Base-by-base conservation (phyloP, 495 filamentous ascomycete genomes). In the Lasiosphaeria hispida region DNA sequence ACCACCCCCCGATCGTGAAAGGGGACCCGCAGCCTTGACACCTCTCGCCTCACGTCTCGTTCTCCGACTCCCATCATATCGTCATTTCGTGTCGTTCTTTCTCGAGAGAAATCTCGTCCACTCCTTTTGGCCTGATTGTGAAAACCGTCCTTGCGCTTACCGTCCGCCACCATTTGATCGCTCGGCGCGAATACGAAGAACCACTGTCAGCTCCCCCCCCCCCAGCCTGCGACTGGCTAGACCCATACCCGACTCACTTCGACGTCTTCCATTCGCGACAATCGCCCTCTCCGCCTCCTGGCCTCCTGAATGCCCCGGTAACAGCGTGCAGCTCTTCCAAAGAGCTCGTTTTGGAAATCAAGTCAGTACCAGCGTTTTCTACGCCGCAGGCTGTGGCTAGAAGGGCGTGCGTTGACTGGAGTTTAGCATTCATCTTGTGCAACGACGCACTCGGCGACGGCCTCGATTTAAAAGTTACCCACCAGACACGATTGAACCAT, bases 1-100 rank as follows among this genome's bases (percentile, higher is more conserved):
- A 8, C 51, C 11, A 35, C 36, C 45, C 48, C 58, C 50, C 54
- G 58, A 55, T 52, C 52, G 44, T 55, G 55, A 17, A 61, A 19
- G 33, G 55, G 53, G 58, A 59, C 59, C 65, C 63, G 58, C 62
- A 42, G 45, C 38, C 55, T 55, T 55, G 52, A 58, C 42, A 52
- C 39, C 33, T 15, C 55, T n/a, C n/a, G n/a, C 59, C 58, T 60
- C 47, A 43, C 53, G 44, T 51, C 58, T 55, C 57, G 49, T 53
- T 40, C 55, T 48, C 62, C 55, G 14, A 47, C 63, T 63, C 62
- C 57, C 48, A 53, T 62, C 59, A 47, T 53, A 63, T 60, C 62
- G 63, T 71, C 64, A 68, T 67, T 64, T 67, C 65, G 62, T 62
- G 65, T 66, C 67, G 53, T 62, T 70, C 68, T 35, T 72, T 69